Percentiles rank a stretch among this genome's conserved stretches.
phyloP scores from a whole-genome alignment of 2,329 filamentous ascomycete species.

The Dichotomopilus funicola region DNA sequence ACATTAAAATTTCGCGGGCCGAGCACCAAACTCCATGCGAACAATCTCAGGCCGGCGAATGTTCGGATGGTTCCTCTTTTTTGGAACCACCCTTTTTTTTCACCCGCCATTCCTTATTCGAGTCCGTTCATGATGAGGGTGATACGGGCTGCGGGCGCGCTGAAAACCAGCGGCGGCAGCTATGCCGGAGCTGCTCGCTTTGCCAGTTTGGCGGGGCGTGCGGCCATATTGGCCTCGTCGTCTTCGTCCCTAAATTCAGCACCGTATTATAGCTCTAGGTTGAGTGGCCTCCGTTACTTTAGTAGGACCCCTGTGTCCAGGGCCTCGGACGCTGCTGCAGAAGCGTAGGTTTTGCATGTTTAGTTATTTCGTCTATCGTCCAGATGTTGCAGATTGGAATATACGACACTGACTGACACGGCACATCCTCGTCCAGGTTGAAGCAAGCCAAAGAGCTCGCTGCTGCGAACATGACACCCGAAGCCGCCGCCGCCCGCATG shows the following conservation, averaged over 20 bases:
- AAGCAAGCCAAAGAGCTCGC: conserved; percentile 50
- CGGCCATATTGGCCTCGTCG: conserved; percentile 25
- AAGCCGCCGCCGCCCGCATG: conserved; percentile 69
- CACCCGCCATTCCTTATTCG: conserved; percentile 21
- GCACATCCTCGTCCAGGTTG: conserved; percentile 29
- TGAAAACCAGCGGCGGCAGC: conserved; percentile 33
- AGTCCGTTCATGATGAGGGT: conserved; percentile 33
- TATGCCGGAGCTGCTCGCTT: conserved; percentile 28
- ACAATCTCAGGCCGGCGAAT: background rate
- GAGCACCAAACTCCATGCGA: conserved; percentile 6
- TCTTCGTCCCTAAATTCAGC: background rate
- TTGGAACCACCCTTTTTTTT: conserved; percentile 5
- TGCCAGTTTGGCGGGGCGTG: conserved; percentile 29
- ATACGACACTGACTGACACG: too few species aligned
- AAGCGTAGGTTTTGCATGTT: conserved; percentile 30
- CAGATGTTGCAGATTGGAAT: background rate
- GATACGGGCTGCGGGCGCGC: conserved; percentile 32
- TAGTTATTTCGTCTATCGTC: background rate
- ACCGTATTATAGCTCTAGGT: conserved; percentile 29
- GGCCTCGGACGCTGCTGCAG: conserved; percentile 32
- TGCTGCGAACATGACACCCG: conserved; percentile 44
- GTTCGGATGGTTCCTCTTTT: conserved; percentile 10
- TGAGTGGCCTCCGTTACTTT: conserved; percentile 34
- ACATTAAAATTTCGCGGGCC: conserved; percentile 21
- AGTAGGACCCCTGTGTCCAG: conserved; percentile 32